These are phyloP conservation scores for Pilobolus umbonatus DNA, from an alignment of 192 early-diverging fungal genomes.

Conservation along the genomic window DNA sequence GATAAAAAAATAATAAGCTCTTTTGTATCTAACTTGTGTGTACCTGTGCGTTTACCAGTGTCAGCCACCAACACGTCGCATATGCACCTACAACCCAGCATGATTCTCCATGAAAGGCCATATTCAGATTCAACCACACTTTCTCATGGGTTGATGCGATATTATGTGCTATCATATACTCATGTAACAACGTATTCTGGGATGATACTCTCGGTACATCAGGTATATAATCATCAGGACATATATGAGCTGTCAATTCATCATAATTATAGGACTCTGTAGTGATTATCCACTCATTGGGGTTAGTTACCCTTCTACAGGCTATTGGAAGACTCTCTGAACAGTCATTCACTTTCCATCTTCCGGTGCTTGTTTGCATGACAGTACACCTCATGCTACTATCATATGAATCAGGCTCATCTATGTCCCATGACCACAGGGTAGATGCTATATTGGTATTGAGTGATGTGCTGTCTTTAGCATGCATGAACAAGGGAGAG, in stretches of 20 bases:
- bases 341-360: slow-evolving; percentile 23
- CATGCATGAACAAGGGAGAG: slow-evolving; percentile 15
- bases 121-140: slow-evolving; percentile 28
- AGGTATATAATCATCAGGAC: slow-evolving; percentile 16
- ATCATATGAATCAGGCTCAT: background rate
- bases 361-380: slow-evolving; percentile 16
- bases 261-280: slow-evolving; percentile 13
- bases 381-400: slow-evolving; percentile 11
- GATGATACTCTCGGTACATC: slow-evolving; percentile 9
- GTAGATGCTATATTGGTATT: slow-evolving; percentile 7
- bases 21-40: too few species aligned
- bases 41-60: slow-evolving; percentile 17
- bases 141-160: background rate
- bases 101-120: background rate
- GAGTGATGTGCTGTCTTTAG: background rate
- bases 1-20: background rate
- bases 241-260: background rate
- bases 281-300: slow-evolving; percentile 22
- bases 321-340: slow-evolving; percentile 9
- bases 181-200: slow-evolving; percentile 12
- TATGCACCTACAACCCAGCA: slow-evolving; percentile 28
- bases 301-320: slow-evolving; percentile 12
- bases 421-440: slow-evolving; percentile 32
- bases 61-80: slow-evolving; percentile 25
- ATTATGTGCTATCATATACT: background rate